Conservation (phyloP, 495 filamentous ascomycete genomes). For the Trichocladium uniseriatum region DNA sequence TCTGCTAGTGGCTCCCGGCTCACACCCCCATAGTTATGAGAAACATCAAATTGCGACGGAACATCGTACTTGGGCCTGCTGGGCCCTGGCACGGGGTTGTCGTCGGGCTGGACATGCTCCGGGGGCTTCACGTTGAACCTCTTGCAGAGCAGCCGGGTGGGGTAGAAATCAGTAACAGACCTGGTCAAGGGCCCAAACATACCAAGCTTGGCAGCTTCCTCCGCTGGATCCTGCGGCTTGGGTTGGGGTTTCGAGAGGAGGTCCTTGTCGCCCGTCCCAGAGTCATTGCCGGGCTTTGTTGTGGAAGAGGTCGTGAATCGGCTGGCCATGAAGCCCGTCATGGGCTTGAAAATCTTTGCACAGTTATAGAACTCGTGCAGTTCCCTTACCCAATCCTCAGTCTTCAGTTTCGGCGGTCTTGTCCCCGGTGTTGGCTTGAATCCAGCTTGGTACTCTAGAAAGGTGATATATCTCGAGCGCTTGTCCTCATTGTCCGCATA, state of each 20-base stretch:
- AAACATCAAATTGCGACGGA: constrained; percentile 26
- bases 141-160: constrained; percentile 81
- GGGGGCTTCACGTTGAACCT: constrained; percentile 79
- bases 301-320: constrained; percentile 64
- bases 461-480: constrained; percentile 63
- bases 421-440: constrained; percentile 51
- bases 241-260: constrained; percentile 47
- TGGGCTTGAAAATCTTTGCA: constrained; percentile 85
- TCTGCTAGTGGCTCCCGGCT: constrained; percentile 8
- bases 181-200: constrained; percentile 92
- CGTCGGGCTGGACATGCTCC: constrained; percentile 56
- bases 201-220: constrained; percentile 78
- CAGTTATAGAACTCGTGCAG: constrained; percentile 80
- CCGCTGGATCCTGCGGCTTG: constrained; percentile 69
- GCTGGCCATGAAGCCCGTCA: constrained; percentile 83
- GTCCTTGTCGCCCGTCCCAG: constrained; percentile 22
- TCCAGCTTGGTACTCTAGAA: constrained; percentile 71
- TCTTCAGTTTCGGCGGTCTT: constrained; percentile 39
- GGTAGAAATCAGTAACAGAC: constrained; percentile 61
- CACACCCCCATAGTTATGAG: not conserved
- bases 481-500: constrained; percentile 78
- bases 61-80: constrained; percentile 27
- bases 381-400: constrained; percentile 70
- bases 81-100: constrained; percentile 26
- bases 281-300: constrained; percentile 21